A percentile compares a stretch with the other conserved stretches of the same genome.
Conservation (phyloP, 495 filamentous ascomycete genomes). For the Pyrenopolyporus hunteri region DNA sequence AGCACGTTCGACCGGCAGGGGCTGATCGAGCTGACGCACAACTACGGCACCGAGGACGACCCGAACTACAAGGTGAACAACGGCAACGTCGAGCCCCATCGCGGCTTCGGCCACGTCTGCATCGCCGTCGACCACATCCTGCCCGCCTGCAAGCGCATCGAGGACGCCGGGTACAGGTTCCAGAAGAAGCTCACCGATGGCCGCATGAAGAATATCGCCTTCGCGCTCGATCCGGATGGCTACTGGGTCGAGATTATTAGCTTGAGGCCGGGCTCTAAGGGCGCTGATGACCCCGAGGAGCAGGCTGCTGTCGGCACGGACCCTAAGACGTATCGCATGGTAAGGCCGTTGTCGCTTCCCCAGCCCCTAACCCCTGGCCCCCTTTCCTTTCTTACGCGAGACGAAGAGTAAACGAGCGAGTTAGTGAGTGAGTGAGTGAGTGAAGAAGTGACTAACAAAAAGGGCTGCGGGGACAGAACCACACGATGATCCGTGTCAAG, state of each 20-base stretch:
- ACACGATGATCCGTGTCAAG: conserved; percentile 97
- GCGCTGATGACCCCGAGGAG: conserved; percentile 44
- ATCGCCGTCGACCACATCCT: conserved; percentile 90
- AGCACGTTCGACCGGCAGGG: conserved; percentile 84
- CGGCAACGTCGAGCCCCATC: conserved; percentile 85
- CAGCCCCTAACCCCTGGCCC: too few relatives aligned
- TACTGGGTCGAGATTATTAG: conserved; percentile 85
- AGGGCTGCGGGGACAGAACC: conserved; percentile 66
- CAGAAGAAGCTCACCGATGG: conserved; percentile 94
- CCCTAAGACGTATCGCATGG: conserved; percentile 52
- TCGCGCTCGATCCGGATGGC: conserved; percentile 89
- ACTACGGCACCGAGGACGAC: conserved; percentile 92
- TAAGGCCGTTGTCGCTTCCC: conserved; percentile 49
- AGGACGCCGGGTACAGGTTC: conserved; percentile 88
- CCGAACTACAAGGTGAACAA: conserved; percentile 81
- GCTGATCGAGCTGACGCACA: conserved; percentile 93
- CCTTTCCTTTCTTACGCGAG: neutral
- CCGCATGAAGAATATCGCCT: conserved; percentile 86
- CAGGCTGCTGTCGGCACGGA: conserved; percentile 47
- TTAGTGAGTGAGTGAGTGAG: neutral
- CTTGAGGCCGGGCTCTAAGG: conserved; percentile 44
- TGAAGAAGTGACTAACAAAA: conserved; percentile 40
- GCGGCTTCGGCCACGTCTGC: conserved; percentile 89
- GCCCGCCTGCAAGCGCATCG: conserved; percentile 83
- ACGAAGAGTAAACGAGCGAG: conserved; percentile 5